phyloP scores from a whole-genome alignment of 2,329 filamentous ascomycete genomes.

The Fusarium sp. region DNA sequence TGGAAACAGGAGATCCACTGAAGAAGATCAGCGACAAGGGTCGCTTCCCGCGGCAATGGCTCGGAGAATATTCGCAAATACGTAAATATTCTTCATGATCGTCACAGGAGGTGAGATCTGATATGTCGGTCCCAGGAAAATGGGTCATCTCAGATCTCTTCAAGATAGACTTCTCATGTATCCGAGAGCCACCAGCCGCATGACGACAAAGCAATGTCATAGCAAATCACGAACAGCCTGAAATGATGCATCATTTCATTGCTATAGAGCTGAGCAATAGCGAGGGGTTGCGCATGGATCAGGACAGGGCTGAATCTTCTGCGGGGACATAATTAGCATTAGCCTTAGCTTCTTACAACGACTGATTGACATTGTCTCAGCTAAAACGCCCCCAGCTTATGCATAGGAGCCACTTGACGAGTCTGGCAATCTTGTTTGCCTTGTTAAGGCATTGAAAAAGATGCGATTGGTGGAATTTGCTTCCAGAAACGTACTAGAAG shows the following conservation, averaged over 20 bases:
- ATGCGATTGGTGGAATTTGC: conserved; percentile 5
- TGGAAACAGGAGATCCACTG: conserved; percentile 11
- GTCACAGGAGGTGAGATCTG: background rate
- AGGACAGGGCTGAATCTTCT: conserved; percentile 18
- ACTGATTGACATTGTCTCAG: conserved; percentile 22
- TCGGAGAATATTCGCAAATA: background rate
- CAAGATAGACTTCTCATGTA: too few species aligned
- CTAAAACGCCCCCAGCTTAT: conserved; percentile 6
- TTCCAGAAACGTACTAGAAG: background rate
- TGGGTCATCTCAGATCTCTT: background rate
- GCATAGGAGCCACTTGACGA: background rate
- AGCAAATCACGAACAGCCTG: background rate
- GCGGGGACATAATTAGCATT: conserved; percentile 3
- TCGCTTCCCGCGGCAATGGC: background rate
- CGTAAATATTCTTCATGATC: background rate
- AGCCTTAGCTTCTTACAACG: conserved; percentile 1
- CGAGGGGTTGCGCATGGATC: conserved; percentile 5
- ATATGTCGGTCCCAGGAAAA: background rate
- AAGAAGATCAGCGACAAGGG: conserved; percentile 9
- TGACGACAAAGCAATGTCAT: background rate
- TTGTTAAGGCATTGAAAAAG: background rate
- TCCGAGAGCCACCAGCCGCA: too few species aligned
- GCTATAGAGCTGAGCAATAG: background rate
- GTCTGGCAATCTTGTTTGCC: conserved; percentile 4
- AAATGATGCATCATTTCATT: background rate